A percentile compares a stretch with the other conserved stretches of the same genome.
These are phyloP conservation scores for Yarrowia yakushimensis DNA, from an alignment of 805 yeast genomes.

Conservation along the genomic window DNA sequence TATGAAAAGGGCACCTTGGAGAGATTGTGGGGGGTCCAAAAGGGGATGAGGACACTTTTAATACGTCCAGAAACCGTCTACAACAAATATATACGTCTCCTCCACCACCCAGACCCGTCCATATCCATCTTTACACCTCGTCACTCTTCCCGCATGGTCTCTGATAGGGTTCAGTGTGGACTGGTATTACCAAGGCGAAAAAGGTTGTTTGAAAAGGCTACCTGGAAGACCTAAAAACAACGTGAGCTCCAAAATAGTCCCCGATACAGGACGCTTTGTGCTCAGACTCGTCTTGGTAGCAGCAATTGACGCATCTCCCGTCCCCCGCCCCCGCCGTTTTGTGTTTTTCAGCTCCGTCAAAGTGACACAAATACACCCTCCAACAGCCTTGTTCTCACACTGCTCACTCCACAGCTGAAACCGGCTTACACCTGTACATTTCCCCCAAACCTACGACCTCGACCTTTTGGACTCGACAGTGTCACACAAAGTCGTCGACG, in stretches of 20 bases:
- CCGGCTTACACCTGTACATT: slow-evolving; percentile 1
- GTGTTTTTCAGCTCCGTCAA: too few relatives aligned
- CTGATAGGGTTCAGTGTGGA: slow-evolving; percentile 15
- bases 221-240: neutral
- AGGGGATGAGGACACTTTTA: too few relatives aligned
- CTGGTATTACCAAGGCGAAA: neutral
- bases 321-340: neutral
- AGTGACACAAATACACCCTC: too few relatives aligned
- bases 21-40: too few relatives aligned
- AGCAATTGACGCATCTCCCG: neutral
- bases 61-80: too few relatives aligned
- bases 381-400: too few relatives aligned
- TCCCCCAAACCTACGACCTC: neutral
- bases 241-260: slow-evolving; percentile 7
- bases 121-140: neutral
- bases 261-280: neutral
- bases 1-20: too few relatives aligned
- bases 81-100: neutral
- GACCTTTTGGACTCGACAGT: neutral
- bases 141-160: neutral
- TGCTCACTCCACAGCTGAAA: neutral
- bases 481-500: neutral
- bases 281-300: neutral
- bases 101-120: neutral
- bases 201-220: slow-evolving; percentile 10